Evolutionary conservation across 495 filamentous ascomycete species (phyloP).

Genomic region (Aspergillus bertholletiae): DNA sequence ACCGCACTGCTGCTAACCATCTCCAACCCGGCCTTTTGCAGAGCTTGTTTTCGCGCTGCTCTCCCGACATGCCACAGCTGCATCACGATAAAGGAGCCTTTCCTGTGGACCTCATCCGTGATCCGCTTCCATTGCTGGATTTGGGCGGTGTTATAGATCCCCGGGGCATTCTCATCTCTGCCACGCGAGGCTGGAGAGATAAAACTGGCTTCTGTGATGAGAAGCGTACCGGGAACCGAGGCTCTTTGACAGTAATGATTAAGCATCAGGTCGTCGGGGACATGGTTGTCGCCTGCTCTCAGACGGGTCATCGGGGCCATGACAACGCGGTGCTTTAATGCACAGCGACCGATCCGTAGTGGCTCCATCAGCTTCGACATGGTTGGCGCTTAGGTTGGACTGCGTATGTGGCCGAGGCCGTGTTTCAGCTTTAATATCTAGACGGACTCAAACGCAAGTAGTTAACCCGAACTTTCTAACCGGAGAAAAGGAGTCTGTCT

Average conservation of each 20-base stretch:
- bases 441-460: too few relatives aligned
- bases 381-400: too few relatives aligned
- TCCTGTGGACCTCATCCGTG: constrained; percentile 62
- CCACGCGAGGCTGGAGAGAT: constrained; percentile 49
- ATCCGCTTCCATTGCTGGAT: constrained; percentile 56
- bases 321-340: constrained; percentile 44
- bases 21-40: constrained; percentile 20
- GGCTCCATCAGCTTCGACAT: too few relatives aligned
- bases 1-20: constrained; percentile 36
- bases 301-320: constrained; percentile 52
- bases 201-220: constrained; percentile 60
- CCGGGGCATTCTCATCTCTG: constrained; percentile 56
- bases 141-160: constrained; percentile 59
- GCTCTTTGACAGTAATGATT: constrained; percentile 54
- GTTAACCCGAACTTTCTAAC: too few relatives aligned
- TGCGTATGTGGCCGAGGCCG: too few relatives aligned
- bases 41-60: constrained; percentile 37
- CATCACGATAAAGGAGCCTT: constrained; percentile 55
- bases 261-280: constrained; percentile 33
- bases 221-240: constrained; percentile 44
- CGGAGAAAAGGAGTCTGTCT: too few relatives aligned
- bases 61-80: constrained; percentile 70
- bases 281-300: constrained; percentile 31
- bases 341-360: constrained; percentile 38
- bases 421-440: too few relatives aligned